Percentiles rank a stretch among this genome's conserved stretches.
Conservation (phyloP, 2,329 filamentous ascomycete genomes). For the Beauveria bassiana region DNA sequence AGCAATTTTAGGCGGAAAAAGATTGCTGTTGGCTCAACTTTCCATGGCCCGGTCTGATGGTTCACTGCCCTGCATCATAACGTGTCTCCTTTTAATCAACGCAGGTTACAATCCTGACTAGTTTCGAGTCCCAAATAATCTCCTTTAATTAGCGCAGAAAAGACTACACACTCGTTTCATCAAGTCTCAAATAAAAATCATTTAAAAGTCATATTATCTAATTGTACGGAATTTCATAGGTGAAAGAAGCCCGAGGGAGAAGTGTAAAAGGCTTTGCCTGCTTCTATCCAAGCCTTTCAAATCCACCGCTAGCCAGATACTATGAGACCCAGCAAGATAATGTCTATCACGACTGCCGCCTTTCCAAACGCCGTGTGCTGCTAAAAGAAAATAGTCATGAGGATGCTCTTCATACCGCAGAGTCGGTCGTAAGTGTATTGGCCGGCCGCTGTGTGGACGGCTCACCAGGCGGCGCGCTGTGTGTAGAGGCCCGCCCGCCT, state of each 20-base stretch:
- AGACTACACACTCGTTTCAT: neutral
- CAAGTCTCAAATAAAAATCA: neutral
- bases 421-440: conserved; percentile 16
- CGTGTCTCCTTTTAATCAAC: neutral
- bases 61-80: neutral
- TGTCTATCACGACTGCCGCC: conserved; percentile 5
- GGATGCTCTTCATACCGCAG: conserved; percentile 25
- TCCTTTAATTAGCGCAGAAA: neutral
- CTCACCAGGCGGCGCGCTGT: conserved; percentile 1
- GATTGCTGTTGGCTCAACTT: neutral
- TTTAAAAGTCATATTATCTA: conserved; percentile 7
- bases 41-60: neutral
- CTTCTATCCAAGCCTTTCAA: neutral
- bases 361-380: conserved; percentile 14
- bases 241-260: neutral
- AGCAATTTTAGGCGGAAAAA: conserved; percentile 32
- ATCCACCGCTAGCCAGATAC: neutral
- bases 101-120: neutral
- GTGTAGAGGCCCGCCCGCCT: conserved; percentile 14
- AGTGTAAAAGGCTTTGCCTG: neutral
- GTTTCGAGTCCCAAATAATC: neutral
- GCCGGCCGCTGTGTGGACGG: neutral
- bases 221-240: neutral
- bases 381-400: conserved; percentile 5
- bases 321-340: neutral